A percentile compares a stretch with the other conserved stretches of the same genome.
These are phyloP conservation scores for Cordyceps javanica DNA, from an alignment of 2,329 filamentous ascomycete genomes.

Conservation along the genomic window DNA sequence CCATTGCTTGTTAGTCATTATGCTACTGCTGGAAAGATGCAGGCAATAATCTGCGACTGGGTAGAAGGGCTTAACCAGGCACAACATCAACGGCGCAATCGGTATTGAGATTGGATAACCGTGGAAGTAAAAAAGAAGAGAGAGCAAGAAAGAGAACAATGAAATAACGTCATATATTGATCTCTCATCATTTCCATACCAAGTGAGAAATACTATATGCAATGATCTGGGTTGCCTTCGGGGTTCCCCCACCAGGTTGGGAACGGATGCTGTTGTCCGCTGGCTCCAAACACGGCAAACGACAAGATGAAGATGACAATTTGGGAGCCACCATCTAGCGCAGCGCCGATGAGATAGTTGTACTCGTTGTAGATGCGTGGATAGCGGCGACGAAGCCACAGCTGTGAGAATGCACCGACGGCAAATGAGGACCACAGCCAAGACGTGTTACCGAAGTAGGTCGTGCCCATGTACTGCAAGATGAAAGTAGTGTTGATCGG, in stretches of 20 bases:
- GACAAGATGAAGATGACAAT: slow-evolving; percentile 23
- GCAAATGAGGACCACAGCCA: slow-evolving; percentile 28
- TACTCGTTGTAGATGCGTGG: slow-evolving; percentile 23
- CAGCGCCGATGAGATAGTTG: slow-evolving; percentile 23
- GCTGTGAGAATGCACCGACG: slow-evolving; percentile 26
- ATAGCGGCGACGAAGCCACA: slow-evolving; percentile 19
- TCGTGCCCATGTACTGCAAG: slow-evolving; percentile 32
- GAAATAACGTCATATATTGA: no score
- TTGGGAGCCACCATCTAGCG: slow-evolving; percentile 22
- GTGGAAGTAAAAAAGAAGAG: no score
- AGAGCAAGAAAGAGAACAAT: no score
- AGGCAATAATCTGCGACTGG: not conserved
- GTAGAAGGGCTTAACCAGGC: not conserved
- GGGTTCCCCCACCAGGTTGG: slow-evolving; percentile 19
- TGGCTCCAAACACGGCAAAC: slow-evolving; percentile 21
- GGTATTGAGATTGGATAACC: not conserved
- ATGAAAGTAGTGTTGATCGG: slow-evolving; percentile 35
- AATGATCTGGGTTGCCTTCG: slow-evolving; percentile 16
- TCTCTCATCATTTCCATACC: no score
- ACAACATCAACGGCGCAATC: not conserved
- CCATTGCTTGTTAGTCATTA: not conserved
- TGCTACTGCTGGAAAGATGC: not conserved
- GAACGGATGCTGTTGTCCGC: slow-evolving; percentile 17
- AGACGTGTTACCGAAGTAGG: slow-evolving; percentile 33
- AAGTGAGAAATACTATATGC: slow-evolving; percentile 11